phyloP scores from a whole-genome alignment of 495 filamentous ascomycete genomes.

The Penicillium coprophilum region DNA sequence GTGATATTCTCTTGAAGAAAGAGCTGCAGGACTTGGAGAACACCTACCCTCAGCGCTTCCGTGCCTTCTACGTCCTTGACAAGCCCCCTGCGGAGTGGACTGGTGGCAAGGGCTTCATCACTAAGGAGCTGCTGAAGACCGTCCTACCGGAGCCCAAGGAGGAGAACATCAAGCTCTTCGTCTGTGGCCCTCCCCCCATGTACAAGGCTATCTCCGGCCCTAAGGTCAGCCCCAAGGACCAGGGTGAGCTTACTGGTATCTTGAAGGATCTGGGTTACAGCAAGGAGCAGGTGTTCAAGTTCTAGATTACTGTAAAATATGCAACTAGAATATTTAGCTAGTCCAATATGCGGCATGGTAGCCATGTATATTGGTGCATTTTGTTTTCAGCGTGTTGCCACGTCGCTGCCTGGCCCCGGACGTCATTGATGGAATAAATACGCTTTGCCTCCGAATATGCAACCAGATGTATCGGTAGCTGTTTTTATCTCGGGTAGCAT shows the following conservation, averaged over 20 bases:
- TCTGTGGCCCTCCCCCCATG: constrained; percentile 86
- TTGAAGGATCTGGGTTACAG: constrained; percentile 89
- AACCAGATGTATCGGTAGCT: background rate
- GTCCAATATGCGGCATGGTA: constrained; percentile 4
- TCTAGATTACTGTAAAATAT: constrained; percentile 55
- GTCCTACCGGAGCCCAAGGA: constrained; percentile 85
- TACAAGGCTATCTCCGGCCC: constrained; percentile 88
- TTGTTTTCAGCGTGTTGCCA: constrained; percentile 13
- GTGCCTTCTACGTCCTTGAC: constrained; percentile 85
- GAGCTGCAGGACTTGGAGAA: constrained; percentile 84
- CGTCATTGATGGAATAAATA: background rate
- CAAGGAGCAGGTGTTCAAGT: constrained; percentile 97
- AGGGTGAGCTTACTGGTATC: constrained; percentile 82
- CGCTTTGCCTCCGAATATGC: background rate
- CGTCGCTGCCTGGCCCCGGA: background rate
- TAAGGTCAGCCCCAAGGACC: constrained; percentile 87
- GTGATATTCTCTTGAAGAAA: constrained; percentile 84
- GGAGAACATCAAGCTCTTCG: constrained; percentile 90
- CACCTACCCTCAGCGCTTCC: constrained; percentile 89
- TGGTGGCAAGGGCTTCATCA: constrained; percentile 73
- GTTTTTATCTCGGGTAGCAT: background rate
- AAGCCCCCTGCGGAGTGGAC: constrained; percentile 80
- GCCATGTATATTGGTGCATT: constrained; percentile 25
- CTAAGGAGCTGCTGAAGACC: constrained; percentile 87
- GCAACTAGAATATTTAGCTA: constrained; percentile 13